A percentile compares a stretch with the other conserved stretches of the same genome.
Conservation (phyloP, 2,329 filamentous ascomycete species). For the Penicillium sp. region DNA sequence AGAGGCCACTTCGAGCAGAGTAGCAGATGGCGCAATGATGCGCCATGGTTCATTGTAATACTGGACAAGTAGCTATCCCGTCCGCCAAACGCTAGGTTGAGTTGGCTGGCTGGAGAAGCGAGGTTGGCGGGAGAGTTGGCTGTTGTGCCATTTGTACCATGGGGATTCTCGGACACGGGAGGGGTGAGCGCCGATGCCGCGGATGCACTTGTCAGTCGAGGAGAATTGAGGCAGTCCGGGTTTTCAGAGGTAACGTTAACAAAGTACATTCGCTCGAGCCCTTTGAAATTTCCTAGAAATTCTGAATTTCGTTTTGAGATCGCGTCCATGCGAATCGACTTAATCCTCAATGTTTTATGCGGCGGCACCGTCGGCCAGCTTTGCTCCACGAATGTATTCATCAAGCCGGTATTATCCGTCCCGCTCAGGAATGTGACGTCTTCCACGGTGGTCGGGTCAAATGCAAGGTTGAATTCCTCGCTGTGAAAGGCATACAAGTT, state of each 20-base stretch:
- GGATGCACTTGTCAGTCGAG: slow-evolving; percentile 20
- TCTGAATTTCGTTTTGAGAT: slow-evolving; percentile 46
- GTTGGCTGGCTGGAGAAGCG: slow-evolving; percentile 23
- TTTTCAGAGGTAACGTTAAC: slow-evolving; percentile 41
- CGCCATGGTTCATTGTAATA: slow-evolving; percentile 53
- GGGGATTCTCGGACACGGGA: slow-evolving; percentile 20
- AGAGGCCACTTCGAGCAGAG: slow-evolving; percentile 58
- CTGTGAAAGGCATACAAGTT: slow-evolving; percentile 59
- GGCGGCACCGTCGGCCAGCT: slow-evolving; percentile 49
- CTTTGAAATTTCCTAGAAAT: slow-evolving; percentile 44
- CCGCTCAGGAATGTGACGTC: slow-evolving; percentile 57
- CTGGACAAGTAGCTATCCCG: slow-evolving; percentile 51
- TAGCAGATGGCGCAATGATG: slow-evolving; percentile 56
- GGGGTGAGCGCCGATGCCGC: slow-evolving; percentile 30
- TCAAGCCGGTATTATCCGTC: slow-evolving; percentile 39
- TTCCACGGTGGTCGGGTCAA: slow-evolving; percentile 44
- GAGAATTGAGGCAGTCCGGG: slow-evolving; percentile 33
- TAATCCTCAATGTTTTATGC: slow-evolving; percentile 40
- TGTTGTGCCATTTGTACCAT: slow-evolving; percentile 10
- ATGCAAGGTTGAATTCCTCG: slow-evolving; percentile 46
- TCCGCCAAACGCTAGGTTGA: slow-evolving; percentile 32
- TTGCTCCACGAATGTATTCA: slow-evolving; percentile 55
- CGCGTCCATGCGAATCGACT: slow-evolving; percentile 51
- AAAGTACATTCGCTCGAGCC: slow-evolving; percentile 55
- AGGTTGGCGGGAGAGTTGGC: slow-evolving; percentile 23